Evolutionary conservation across 805 yeast species (phyloP).

Genomic region (Brettanomyces anomalus): DNA sequence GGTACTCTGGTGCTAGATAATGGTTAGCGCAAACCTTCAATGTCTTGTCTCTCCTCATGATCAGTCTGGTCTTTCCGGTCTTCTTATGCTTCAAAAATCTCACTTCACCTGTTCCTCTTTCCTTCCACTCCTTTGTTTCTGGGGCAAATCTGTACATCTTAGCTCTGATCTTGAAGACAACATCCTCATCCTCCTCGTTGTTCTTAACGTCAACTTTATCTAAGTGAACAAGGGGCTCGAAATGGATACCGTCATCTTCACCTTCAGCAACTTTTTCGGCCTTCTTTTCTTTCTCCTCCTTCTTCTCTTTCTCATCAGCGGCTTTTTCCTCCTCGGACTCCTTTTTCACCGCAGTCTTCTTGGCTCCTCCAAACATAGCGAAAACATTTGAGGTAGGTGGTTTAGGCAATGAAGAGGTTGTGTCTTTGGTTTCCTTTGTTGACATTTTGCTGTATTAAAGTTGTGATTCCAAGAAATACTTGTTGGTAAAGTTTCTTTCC

Average conservation of each 20-base stretch:
- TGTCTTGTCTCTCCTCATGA: slow-evolving; percentile 99
- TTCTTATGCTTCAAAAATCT: slow-evolving; percentile 87
- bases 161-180: slow-evolving; percentile 80
- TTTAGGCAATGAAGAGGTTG: slow-evolving; percentile 23
- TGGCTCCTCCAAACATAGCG: slow-evolving; percentile 90
- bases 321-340: slow-evolving; percentile 3
- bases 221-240: slow-evolving; percentile 91
- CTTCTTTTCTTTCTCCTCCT: slow-evolving; percentile 28
- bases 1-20: slow-evolving; percentile 72
- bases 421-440: slow-evolving; percentile 1
- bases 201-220: slow-evolving; percentile 96
- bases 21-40: slow-evolving; percentile 98
- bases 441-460: slow-evolving; percentile 5
- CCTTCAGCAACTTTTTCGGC: slow-evolving; percentile 38
- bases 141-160: slow-evolving; percentile 82
- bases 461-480: neutral
- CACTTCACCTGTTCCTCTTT: slow-evolving; percentile 98
- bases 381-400: slow-evolving; percentile 81
- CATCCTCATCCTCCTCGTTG: slow-evolving; percentile 86
- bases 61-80: slow-evolving; percentile 73
- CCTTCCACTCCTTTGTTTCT: slow-evolving; percentile 93
- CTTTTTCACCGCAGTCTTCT: slow-evolving; percentile 35
- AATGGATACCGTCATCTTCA: slow-evolving; percentile 80
- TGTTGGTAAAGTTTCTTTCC: neutral
- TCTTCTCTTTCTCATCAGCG: slow-evolving; percentile 23